Base-by-base conservation (phyloP, 345 rosid species). In the Limnanthes douglasii region DNA sequence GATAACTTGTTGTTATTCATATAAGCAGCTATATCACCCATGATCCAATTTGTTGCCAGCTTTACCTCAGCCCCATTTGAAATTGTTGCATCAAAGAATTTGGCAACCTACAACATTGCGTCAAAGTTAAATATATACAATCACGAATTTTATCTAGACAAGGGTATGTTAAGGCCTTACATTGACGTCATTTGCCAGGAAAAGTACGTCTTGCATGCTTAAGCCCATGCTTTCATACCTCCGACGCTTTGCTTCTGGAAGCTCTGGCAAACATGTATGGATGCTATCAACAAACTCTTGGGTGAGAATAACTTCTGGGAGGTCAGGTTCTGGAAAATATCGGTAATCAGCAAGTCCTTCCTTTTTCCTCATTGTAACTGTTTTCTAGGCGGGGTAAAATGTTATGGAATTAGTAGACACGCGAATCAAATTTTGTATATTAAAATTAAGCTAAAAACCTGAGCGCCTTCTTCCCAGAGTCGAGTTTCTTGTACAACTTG, bases 311-410 rank as follows among this genome's bases (percentile, higher is more conserved):
- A 88, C 92, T 66, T 69, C 84, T 29, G 95, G 95, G 57, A 88
- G 73, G 65, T 83, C 95, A 34, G 95, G 98, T 65, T 88, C 98
- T 3, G 95, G 95, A 52, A 88, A 88, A 59, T 88, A 79, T 4
- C 86, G 65, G 53, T 88, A 88, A 70, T 83, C 94, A 46, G 98
- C 51, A 46, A 88, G 90, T 57, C 95, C 95, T 61, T 88, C 97
- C 54, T 88, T 88, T 48, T 79, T 83, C 70, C 94, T 76, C 95
- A 88, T 88, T 28, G 94, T 68, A 42, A 88, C 60, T 50, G 98
- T 69, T 76, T 62, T 83, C 95, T 88, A 53, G 63, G 62, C 40
- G 56, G 39, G 17, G 18, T n/a, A 27, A 24, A 3, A 34, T 43
- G 33, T 25, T 44, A 8, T 35, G 34, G 16, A 33, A 32, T 45